phyloP scores from a whole-genome alignment of 1,284 basidiomycete species.

The Ustilago xerochloae region DNA sequence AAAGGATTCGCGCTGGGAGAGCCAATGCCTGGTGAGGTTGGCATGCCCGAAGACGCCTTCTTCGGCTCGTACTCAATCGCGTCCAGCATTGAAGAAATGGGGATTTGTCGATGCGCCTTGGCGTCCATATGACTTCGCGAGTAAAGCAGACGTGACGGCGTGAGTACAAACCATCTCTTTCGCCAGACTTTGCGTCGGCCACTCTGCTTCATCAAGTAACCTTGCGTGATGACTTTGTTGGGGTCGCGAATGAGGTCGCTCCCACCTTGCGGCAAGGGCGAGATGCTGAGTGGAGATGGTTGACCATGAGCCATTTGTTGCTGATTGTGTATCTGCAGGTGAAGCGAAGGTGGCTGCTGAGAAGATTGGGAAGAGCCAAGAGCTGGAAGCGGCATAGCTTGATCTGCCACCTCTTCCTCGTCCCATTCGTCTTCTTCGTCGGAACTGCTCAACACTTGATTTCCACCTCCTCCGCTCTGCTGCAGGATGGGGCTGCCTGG shows the following conservation, averaged over 20 bases:
- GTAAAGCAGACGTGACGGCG: constrained; percentile 67
- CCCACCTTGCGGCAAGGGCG: constrained; percentile 10
- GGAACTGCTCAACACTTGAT: constrained; percentile 51
- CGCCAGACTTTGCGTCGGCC: constrained; percentile 92
- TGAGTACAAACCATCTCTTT: constrained; percentile 74
- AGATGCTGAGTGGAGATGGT: constrained; percentile 13
- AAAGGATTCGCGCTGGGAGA: constrained; percentile 43
- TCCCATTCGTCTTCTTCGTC: constrained; percentile 63
- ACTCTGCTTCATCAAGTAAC: constrained; percentile 97
- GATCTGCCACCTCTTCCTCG: constrained; percentile 59
- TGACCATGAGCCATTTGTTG: constrained; percentile 16
- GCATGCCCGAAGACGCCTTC: constrained; percentile 50
- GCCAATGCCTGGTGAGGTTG: constrained; percentile 40
- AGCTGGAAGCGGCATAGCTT: constrained; percentile 59
- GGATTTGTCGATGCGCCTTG: constrained; percentile 85
- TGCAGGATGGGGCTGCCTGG: constrained; percentile 30
- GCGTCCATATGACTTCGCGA: constrained; percentile 73
- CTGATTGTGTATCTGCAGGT: constrained; percentile 9
- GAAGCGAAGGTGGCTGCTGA: constrained; percentile 1
- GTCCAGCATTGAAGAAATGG: constrained; percentile 86
- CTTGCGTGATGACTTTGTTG: constrained; percentile 70
- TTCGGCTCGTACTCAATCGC: constrained; percentile 80
- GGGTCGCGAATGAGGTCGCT: constrained; percentile 53
- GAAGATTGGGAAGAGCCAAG: constrained; percentile 23
- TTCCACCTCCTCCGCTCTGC: constrained; percentile 13